phyloP scores from a whole-genome alignment of 2,329 filamentous ascomycete genomes.

The Tothia fuscella region DNA sequence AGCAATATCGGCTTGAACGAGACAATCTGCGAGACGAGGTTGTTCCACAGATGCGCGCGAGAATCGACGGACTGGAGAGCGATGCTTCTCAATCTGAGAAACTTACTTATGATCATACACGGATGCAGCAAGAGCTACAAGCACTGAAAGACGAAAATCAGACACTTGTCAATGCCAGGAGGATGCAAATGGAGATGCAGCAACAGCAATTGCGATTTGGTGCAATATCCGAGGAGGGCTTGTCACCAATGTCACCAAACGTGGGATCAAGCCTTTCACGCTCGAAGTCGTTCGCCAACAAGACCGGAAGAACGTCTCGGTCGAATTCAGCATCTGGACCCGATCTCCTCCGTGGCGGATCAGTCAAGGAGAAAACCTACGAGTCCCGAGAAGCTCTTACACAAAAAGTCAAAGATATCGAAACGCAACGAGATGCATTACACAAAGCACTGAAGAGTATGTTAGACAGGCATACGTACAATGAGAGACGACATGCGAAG shows the following conservation, averaged over 20 bases:
- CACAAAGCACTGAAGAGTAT: slow-evolving; percentile 78
- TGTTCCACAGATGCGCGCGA: slow-evolving; percentile 64
- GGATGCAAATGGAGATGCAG: slow-evolving; percentile 35
- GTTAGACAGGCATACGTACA: slow-evolving; percentile 72
- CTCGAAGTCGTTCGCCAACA: slow-evolving; percentile 53
- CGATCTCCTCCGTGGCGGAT: slow-evolving; percentile 18
- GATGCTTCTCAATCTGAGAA: slow-evolving; percentile 62
- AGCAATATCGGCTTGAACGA: slow-evolving; percentile 72
- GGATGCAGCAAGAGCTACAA: slow-evolving; percentile 78
- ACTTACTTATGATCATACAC: slow-evolving; percentile 66
- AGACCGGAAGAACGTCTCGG: slow-evolving; percentile 19
- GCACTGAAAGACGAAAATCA: slow-evolving; percentile 56
- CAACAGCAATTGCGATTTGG: slow-evolving; percentile 39
- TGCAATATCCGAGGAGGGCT: slow-evolving; percentile 47
- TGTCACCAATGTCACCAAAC: slow-evolving; percentile 22
- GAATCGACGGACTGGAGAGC: slow-evolving; percentile 65
- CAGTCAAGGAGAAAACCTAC: slow-evolving; percentile 24
- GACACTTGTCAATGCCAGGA: slow-evolving; percentile 37
- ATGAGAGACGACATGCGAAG: slow-evolving; percentile 74
- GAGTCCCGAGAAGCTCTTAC: slow-evolving; percentile 8
- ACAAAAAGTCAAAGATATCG: slow-evolving; percentile 53
- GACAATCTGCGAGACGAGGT: slow-evolving; percentile 87
- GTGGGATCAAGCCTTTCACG: slow-evolving; percentile 41
- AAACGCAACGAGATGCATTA: slow-evolving; percentile 84
- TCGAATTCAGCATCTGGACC: neutral